Evolutionary conservation across 2,329 filamentous ascomycete genomes (phyloP), one percentile per base, ranked within the genome.

Genomic region (Aspergillus aculeatinus): DNA sequence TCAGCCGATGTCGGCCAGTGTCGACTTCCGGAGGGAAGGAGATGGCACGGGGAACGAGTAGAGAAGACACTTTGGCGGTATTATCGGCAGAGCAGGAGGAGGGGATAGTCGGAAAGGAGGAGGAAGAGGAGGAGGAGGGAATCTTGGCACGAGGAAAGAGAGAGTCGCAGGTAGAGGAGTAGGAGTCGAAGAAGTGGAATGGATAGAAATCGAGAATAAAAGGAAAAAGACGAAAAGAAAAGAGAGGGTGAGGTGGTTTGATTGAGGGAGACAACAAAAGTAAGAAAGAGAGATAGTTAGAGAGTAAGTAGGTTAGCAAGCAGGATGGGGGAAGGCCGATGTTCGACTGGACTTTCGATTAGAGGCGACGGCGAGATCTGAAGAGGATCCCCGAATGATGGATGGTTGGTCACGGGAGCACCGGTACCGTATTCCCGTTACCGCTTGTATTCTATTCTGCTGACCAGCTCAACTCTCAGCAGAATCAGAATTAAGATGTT

Each of bases 61-160:
- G 89, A 77, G 93, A 91, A 88, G 92, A 94, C 91, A 96, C 88
- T 82, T 96, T 96, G 91, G 89, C 91, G 91, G 91, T 94, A 80
- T 90, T 90, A 12, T 44, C 39, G 39, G 81, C 75, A 65, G 58
- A 61, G 63, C 65, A 65, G 23, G 61, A 58, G 59, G 65, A 64
- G 65, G 63, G 65, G 68, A 54, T 65, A 59, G 57, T 48, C 42
- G 56, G 66, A 62, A 62, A 52, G 64, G 63, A 57, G 48, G 39
- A 10, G 23, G 23, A 23, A 23, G 23, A 23, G 23, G 27, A 44
- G 23, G 27, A 42, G 16, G 39, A 19, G 39, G 39, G 16, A 44
- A 44, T 44, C 39, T 16, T 39, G n/a, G 51, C 53, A 51, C 71
- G 68, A 65, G 63, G 65, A 66, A 67, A 62, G 61, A 60, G 61